phyloP scores from a whole-genome alignment of 345 rosid genomes.

The Rhodamnia argentea region DNA sequence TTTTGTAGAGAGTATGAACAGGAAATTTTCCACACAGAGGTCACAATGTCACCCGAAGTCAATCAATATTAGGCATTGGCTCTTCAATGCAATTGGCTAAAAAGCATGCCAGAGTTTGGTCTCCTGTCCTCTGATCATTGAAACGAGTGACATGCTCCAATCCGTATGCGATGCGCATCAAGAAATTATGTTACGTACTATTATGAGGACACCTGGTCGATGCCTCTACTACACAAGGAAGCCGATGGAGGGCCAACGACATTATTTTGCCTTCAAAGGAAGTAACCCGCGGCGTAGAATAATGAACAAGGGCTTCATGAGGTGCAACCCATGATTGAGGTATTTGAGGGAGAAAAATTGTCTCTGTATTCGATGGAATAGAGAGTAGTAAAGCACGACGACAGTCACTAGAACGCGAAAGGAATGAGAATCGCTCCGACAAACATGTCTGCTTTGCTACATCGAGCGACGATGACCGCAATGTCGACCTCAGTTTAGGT shows the following conservation, averaged over 20 bases:
- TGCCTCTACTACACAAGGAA: not conserved
- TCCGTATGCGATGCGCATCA: not conserved
- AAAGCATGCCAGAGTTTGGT: not conserved
- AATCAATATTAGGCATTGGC: not conserved
- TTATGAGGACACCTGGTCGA: not conserved
- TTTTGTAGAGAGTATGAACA: not conserved
- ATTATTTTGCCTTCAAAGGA: not conserved
- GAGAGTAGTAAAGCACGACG: not conserved
- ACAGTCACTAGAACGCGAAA: not conserved
- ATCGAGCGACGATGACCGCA: not conserved
- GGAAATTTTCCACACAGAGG: not conserved
- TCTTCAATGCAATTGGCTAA: not conserved
- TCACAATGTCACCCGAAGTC: not conserved
- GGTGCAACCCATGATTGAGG: not conserved
- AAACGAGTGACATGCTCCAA: not conserved
- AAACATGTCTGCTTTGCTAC: not conserved
- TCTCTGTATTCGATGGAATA: not conserved
- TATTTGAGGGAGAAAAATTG: not conserved
- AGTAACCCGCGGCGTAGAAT: not conserved
- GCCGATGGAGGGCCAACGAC: not conserved
- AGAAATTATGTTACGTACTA: not conserved
- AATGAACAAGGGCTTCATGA: not conserved
- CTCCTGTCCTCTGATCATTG: not conserved
- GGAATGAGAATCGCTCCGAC: too few relatives aligned
- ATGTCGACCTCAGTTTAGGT: not conserved